These are phyloP conservation scores for Yamagishiella unicocca DNA, from an alignment of 139 green algal species.

Conservation along the genomic window DNA sequence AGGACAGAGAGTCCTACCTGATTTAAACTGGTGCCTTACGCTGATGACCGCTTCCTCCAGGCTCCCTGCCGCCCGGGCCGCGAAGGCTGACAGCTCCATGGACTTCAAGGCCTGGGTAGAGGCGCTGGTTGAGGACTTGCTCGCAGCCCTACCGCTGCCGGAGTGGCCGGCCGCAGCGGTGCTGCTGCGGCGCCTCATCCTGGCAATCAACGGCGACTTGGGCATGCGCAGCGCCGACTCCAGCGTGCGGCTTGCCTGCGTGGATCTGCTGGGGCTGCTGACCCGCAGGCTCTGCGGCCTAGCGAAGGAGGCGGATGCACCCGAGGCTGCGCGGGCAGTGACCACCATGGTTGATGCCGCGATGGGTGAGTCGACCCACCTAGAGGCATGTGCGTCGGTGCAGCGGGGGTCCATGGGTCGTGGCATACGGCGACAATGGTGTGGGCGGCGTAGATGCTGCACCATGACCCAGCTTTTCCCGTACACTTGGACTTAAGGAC, in stretches of 20 bases:
- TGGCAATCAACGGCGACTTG: conserved; percentile 52
- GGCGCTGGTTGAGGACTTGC: conserved; percentile 70
- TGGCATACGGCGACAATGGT: too few relatives aligned
- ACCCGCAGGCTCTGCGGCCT: conserved; percentile 56
- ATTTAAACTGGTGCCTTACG: too few relatives aligned
- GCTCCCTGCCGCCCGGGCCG: conserved; percentile 59
- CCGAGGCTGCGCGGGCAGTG: conserved; percentile 12
- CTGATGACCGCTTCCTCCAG: conserved; percentile 39
- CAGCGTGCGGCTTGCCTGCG: conserved; percentile 61
- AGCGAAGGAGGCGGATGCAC: background rate
- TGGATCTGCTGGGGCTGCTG: conserved; percentile 78
- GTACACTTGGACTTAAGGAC: too few relatives aligned
- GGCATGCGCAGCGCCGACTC: conserved; percentile 61
- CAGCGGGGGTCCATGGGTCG: too few relatives aligned
- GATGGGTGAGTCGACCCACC: background rate
- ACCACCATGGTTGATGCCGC: background rate
- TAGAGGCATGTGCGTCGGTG: too few relatives aligned
- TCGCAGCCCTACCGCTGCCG: conserved; percentile 65
- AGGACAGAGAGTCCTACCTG: too few relatives aligned
- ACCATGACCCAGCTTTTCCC: too few relatives aligned
- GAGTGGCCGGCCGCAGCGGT: conserved; percentile 80
- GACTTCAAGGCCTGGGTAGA: conserved; percentile 73
- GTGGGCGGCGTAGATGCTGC: too few relatives aligned
- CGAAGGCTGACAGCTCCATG: conserved; percentile 54
- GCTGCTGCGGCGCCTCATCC: conserved; percentile 74